phyloP scores from a whole-genome alignment of 1,139 yeast species.

The Candida tropicalis region DNA sequence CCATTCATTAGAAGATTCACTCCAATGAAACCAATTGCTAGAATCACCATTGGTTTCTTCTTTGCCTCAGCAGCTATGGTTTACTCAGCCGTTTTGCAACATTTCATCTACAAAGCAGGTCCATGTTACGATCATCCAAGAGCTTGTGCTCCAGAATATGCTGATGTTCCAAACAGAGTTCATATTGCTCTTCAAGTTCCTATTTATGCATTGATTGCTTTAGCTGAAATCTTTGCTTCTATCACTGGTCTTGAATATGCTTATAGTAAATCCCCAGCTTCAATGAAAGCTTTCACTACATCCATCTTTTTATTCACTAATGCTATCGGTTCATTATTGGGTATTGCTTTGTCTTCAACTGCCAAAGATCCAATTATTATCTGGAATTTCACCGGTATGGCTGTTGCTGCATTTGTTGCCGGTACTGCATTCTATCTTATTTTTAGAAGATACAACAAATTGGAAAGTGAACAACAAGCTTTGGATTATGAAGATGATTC shows the following conservation, averaged over 20 bases:
- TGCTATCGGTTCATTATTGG: constrained; percentile 72
- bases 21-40: constrained; percentile 66
- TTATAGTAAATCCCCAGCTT: constrained; percentile 67
- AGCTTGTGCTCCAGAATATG: constrained; percentile 30
- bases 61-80: constrained; percentile 70
- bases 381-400: constrained; percentile 67
- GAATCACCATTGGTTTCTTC: constrained; percentile 74
- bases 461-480: constrained; percentile 61
- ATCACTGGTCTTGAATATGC: constrained; percentile 70
- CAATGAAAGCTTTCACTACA: constrained; percentile 67
- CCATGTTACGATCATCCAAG: constrained; percentile 73
- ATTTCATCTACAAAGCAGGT: constrained; percentile 66
- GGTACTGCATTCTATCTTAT: constrained; percentile 63
- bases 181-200: constrained; percentile 67
- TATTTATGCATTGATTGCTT: constrained; percentile 59
- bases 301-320: constrained; percentile 59
- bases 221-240: constrained; percentile 65
- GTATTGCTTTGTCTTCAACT: constrained; percentile 68
- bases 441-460: constrained; percentile 56
- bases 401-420: constrained; percentile 58
- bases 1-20: constrained; percentile 58
- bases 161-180: constrained; percentile 47
- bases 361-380: constrained; percentile 66
- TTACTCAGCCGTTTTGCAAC: constrained; percentile 80
- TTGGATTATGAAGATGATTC: constrained; percentile 42